Conservation (phyloP, 768 basidiomycete genomes). For the Tylopilus sp. region DNA sequence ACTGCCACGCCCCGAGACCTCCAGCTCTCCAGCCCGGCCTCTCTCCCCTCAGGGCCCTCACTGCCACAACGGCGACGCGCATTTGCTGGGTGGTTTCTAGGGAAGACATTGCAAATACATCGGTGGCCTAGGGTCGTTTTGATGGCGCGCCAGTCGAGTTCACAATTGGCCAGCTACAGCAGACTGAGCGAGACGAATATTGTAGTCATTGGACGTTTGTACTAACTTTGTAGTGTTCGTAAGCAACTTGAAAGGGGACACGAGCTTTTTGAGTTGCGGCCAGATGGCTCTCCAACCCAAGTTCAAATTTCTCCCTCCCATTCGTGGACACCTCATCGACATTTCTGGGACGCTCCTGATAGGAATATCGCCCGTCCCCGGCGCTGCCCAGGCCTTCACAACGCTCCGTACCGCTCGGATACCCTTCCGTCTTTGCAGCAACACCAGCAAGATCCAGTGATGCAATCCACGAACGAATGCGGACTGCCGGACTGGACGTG, state of each 20-base stretch:
- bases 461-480: conserved; percentile 42
- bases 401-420: conserved; percentile 32
- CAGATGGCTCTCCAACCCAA: neutral
- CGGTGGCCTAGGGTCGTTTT: neutral
- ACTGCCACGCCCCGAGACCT: too few species aligned
- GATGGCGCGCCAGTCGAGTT: neutral
- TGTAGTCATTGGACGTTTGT: too few species aligned
- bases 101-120: neutral
- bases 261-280: too few species aligned
- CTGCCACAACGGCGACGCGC: neutral
- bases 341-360: conserved; percentile 66
- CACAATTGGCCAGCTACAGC: neutral
- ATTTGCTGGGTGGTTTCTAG: neutral
- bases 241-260: too few species aligned
- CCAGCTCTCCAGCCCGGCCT: too few species aligned
- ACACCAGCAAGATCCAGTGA: conserved; percentile 58
- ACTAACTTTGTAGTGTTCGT: too few species aligned
- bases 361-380: conserved; percentile 44
- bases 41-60: too few species aligned
- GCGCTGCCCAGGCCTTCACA: conserved; percentile 35
- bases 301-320: conserved; percentile 7
- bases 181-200: neutral
- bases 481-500: conserved; percentile 48
- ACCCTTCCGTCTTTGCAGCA: conserved; percentile 60
- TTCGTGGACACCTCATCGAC: conserved; percentile 58